Base-by-base conservation (phyloP, 495 filamentous ascomycete genomes). In the Hypoxylon lienhwacheense region DNA sequence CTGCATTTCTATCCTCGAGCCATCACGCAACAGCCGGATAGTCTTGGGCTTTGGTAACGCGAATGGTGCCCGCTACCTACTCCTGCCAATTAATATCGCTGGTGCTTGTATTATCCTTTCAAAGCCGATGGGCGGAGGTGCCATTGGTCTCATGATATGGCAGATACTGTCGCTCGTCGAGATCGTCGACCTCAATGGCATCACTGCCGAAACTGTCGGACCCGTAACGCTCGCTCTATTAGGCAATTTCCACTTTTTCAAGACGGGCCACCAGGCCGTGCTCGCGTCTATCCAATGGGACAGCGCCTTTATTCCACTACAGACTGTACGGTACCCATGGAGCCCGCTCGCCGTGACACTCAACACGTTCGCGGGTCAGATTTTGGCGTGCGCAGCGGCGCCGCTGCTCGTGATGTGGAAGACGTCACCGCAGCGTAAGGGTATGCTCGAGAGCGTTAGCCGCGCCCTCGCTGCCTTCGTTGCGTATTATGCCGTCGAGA, bases 231-330 rank as follows among this genome's bases (percentile, higher is more conserved):
- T 99, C 7, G 95, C 83, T 28, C 70, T 97, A 11, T 78, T 99
- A 1, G 95, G 90, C 37, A 87, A 84, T 57, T 96, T 90, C 68
- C 83, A 96, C 74, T 99, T 85, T 77, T 99, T 99, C 83, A 96
- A 92, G 61, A 99, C 93, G 0, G 93, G 93, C 57, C 93, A 99
- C 70, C 95, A 97, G 70, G 92, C 92, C 11, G 86, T 85, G 0
- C 80, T 96, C 16, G 79, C 82, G 60, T 85, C 81, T 52, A 95
- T 99, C 67, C 95, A 99, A 63, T 99, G 93, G 93, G 91, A 97
- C 70, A 78, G 81, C n/a, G 92, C 90, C 16, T 98, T 97, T 77
- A 88, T 99, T 60, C 87, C 95, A 1, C 76, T 97, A 20, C 79
- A 83, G 35, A 81, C 84, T 2, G 81, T 97, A 63, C 80, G 81